Conservation (phyloP, 371 early-diverging fungal genomes). For the Rhizopus arrhizus region DNA sequence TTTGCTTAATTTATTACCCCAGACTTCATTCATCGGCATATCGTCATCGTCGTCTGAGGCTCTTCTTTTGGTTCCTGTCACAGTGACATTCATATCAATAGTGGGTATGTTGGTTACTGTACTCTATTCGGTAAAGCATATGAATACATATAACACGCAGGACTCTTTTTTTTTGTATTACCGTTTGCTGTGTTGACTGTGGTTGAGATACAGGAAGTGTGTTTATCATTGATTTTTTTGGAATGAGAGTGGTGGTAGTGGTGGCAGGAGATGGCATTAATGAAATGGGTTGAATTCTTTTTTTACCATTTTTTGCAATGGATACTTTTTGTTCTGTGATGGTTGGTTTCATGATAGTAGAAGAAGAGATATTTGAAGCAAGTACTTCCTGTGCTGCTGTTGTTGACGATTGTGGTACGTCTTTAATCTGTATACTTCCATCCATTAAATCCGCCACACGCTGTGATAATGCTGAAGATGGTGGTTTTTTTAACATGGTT, state of each 20-base stretch:
- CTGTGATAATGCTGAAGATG: conserved; percentile 35
- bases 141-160: not conserved
- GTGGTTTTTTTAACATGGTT: conserved; percentile 27
- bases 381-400: conserved; percentile 3
- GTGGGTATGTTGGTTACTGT: conserved; percentile 25
- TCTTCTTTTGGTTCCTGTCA: conserved; percentile 58
- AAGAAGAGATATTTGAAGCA: conserved; percentile 4
- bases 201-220: not conserved
- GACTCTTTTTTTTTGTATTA: not conserved
- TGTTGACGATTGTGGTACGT: conserved; percentile 12
- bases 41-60: conserved; percentile 18
- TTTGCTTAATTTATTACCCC: conserved; percentile 17
- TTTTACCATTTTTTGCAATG: conserved; percentile 75
- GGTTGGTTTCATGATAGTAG: conserved; percentile 8
- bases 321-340: conserved; percentile 62
- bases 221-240: not conserved
- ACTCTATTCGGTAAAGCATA: not conserved
- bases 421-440: conserved; percentile 18
- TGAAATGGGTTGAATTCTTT: conserved; percentile 76
- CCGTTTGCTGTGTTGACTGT: not conserved
- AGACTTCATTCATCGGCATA: conserved; percentile 15
- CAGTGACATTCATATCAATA: conserved; percentile 41
- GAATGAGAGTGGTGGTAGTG: not conserved
- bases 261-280: conserved; percentile 22
- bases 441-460: conserved; percentile 56